Evolutionary conservation across 2,329 filamentous ascomycete genomes (phyloP).

Genomic region (Penicillium sp.): DNA sequence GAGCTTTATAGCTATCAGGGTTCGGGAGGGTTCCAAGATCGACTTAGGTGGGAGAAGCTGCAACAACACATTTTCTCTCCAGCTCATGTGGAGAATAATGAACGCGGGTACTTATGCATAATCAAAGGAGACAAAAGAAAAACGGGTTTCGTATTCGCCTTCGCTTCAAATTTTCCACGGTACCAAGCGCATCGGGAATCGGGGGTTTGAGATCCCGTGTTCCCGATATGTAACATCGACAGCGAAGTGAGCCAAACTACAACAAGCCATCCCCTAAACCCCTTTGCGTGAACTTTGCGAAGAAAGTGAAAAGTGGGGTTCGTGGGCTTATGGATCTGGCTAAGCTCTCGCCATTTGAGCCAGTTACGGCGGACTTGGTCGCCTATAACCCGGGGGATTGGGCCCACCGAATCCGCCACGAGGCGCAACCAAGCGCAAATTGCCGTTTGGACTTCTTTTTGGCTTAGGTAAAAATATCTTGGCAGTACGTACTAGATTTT

Average conservation of each 20-base stretch:
- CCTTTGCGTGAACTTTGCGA: background rate
- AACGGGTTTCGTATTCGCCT: slow-evolving; percentile 2
- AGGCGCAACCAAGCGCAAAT: background rate
- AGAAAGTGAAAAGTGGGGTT: background rate
- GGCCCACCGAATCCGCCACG: background rate
- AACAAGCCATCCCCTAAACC: background rate
- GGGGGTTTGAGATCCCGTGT: background rate
- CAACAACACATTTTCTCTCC: too few relatives aligned
- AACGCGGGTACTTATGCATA: background rate
- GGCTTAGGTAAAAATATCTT: background rate
- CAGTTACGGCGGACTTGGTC: background rate
- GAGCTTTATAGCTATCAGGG: background rate
- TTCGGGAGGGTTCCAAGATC: too few relatives aligned
- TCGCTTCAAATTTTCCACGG: background rate
- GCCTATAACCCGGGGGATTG: background rate
- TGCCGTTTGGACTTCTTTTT: background rate
- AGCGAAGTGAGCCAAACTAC: background rate
- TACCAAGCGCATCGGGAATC: background rate
- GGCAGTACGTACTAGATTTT: background rate
- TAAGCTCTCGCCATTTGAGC: background rate
- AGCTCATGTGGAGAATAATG: too few relatives aligned
- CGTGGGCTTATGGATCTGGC: background rate
- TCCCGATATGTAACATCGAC: background rate
- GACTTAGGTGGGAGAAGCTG: too few relatives aligned
- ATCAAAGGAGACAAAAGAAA: background rate